These are phyloP conservation scores for Chalara sp. DNA, from an alignment of 2,329 filamentous ascomycete species.

Conservation along the genomic window DNA sequence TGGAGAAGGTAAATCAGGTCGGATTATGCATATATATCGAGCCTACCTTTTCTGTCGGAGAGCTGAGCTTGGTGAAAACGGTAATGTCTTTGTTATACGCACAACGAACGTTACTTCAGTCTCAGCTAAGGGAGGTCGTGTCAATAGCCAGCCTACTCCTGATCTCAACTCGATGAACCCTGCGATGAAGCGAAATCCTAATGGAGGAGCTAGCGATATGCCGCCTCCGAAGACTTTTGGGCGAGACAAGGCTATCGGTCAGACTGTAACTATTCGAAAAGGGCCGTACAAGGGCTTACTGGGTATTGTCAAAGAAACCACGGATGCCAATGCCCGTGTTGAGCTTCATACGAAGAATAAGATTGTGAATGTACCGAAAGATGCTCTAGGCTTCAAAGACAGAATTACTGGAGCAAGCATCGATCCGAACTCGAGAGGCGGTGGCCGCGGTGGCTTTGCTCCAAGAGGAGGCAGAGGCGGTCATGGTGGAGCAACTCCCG, in stretches of 20 bases:
- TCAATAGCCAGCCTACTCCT: constrained; percentile 57
- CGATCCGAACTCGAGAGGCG: constrained; percentile 52
- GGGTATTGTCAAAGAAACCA: constrained; percentile 93
- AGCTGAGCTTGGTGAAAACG: constrained; percentile 76
- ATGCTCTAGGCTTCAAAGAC: constrained; percentile 80
- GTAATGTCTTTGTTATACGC: constrained; percentile 81
- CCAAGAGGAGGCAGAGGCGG: constrained; percentile 41
- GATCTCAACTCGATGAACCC: constrained; percentile 92
- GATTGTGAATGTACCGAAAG: constrained; percentile 76
- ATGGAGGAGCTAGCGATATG: constrained; percentile 44
- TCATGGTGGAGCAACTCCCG: constrained; percentile 39
- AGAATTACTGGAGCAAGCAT: constrained; percentile 72
- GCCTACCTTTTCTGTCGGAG: constrained; percentile 90
- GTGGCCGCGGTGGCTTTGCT: constrained; percentile 35
- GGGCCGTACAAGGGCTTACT: constrained; percentile 89
- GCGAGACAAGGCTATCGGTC: constrained; percentile 78
- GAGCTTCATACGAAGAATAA: constrained; percentile 95
- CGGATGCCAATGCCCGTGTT: constrained; percentile 76
- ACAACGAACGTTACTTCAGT: constrained; percentile 82
- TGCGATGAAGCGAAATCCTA: constrained; percentile 66
- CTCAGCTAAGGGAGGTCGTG: constrained; percentile 85
- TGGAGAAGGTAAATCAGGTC: constrained; percentile 78
- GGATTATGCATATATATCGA: constrained; percentile 88
- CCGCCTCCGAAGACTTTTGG: constrained; percentile 66
- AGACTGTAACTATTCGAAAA: constrained; percentile 82